Evolutionary conservation across 768 basidiomycete species (phyloP), one percentile per base, ranked within the genome.

Genomic region (Russula compacta): DNA sequence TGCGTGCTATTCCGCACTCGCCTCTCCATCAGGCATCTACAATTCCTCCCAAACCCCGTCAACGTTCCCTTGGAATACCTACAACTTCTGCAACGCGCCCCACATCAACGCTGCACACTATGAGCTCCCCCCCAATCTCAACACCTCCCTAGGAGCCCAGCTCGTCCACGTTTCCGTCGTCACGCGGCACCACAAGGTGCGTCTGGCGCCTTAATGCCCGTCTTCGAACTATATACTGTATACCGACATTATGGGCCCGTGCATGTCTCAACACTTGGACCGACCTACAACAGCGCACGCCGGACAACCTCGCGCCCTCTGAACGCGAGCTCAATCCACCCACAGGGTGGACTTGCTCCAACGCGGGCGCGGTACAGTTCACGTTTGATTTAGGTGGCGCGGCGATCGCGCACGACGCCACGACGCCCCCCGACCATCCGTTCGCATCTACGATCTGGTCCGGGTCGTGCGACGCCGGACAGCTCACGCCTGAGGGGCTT

Each of bases 81-180:
- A 81, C 71, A 81, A 80, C 55, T 81, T 79, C 58, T 81, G 79
- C 69, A 81, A 81, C 53, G 79, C 79, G 0, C 77, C 79, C 0
- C 79, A 77, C 56, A 73, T 78, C 60, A 77, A 75, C 56, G 66
- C 70, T 6, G 68, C 65, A 39, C 74, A 79, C 60, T 81, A 79
- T 55, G 46, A 56, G 5, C 35, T 57, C 19, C 78, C 76, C 3
- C 52, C 59, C n/a, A 57, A 68, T 42, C n/a, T 11, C n/a, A 9
- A 12, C 48, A 6, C 21, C 38, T 64, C 65, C 38, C 63, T 68
- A 17, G 67, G 53, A n/a, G 73, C 72, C 1, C 69, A 71, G 43
- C 64, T 80, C 10, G 72, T 75, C 42, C 78, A 78, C 63, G 52
- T 79, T 49, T 77, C 78, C 49, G 71, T 73, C 33, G 70, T 78